phyloP scores from a whole-genome alignment of 495 filamentous ascomycete species.

The Talaromyces trachyspermus region DNA sequence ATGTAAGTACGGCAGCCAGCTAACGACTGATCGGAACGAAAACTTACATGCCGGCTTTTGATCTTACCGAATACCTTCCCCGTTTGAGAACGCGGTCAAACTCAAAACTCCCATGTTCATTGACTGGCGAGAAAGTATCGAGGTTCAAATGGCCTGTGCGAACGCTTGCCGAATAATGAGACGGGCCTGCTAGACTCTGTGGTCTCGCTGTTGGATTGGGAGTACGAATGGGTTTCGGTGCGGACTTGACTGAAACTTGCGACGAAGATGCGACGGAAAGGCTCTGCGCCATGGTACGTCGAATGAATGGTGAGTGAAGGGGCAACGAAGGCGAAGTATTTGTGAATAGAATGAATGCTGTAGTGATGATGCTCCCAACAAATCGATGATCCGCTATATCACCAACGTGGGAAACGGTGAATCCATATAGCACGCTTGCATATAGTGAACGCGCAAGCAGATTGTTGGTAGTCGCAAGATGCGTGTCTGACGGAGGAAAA shows the following conservation, averaged over 20 bases:
- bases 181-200: conserved; percentile 1
- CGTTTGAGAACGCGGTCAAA: conserved; percentile 89
- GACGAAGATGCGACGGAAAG: not conserved
- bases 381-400: too few species aligned
- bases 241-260: conserved; percentile 3
- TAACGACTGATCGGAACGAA: conserved; percentile 2
- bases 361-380: too few species aligned
- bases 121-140: conserved; percentile 69
- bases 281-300: conserved; percentile 9
- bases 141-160: conserved; percentile 49
- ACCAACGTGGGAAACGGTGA: too few species aligned
- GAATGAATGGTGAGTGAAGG: not conserved
- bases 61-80: conserved; percentile 77
- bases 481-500: too few species aligned
- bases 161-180: conserved; percentile 12
- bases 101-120: conserved; percentile 91
- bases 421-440: too few species aligned
- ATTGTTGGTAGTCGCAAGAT: too few species aligned
- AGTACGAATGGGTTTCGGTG: not conserved
- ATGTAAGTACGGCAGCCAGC: too few species aligned
- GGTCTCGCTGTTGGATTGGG: not conserved
- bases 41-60: conserved; percentile 84
- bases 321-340: not conserved
- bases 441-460: too few species aligned
- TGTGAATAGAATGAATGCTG: too few species aligned